A percentile compares a stretch with the other conserved stretches of the same genome.
These are phyloP conservation scores for Cladosporium cucumerinum DNA, from an alignment of 2,329 filamentous ascomycete genomes.

Conservation along the genomic window DNA sequence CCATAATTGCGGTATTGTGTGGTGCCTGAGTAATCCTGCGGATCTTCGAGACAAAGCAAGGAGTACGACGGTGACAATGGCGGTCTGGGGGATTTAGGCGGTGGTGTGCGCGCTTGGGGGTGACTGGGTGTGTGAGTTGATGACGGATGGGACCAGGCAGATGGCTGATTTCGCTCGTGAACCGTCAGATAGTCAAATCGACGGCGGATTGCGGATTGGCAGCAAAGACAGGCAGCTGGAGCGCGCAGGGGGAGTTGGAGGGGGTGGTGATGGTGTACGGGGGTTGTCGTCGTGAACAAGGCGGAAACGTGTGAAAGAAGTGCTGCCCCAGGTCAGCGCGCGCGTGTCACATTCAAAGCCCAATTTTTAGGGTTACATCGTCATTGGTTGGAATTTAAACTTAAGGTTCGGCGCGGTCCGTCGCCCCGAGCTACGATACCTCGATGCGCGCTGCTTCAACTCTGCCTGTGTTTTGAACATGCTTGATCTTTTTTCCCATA, in stretches of 20 bases:
- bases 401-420: not conserved
- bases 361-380: not conserved
- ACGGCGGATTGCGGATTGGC: conserved; percentile 15
- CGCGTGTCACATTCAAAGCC: not conserved
- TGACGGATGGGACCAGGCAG: conserved; percentile 4
- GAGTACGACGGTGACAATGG: not conserved
- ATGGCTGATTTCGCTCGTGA: conserved; percentile 15
- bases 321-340: not conserved
- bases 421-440: not conserved
- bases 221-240: conserved; percentile 17
- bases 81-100: not conserved
- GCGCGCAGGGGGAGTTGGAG: conserved; percentile 4
- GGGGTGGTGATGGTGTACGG: not conserved
- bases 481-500: too few relatives aligned
- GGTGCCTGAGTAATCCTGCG: not conserved
- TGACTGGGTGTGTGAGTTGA: conserved; percentile 4
- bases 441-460: not conserved
- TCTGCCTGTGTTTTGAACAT: too few relatives aligned
- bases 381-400: not conserved
- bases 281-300: not conserved
- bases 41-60: not conserved
- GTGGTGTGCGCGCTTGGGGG: conserved; percentile 7
- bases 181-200: conserved; percentile 19
- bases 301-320: not conserved
- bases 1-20: conserved; percentile 54